These are phyloP conservation scores for Colletotrichum sidae DNA, from an alignment of 2,329 filamentous ascomycete species.

Conservation along the genomic window DNA sequence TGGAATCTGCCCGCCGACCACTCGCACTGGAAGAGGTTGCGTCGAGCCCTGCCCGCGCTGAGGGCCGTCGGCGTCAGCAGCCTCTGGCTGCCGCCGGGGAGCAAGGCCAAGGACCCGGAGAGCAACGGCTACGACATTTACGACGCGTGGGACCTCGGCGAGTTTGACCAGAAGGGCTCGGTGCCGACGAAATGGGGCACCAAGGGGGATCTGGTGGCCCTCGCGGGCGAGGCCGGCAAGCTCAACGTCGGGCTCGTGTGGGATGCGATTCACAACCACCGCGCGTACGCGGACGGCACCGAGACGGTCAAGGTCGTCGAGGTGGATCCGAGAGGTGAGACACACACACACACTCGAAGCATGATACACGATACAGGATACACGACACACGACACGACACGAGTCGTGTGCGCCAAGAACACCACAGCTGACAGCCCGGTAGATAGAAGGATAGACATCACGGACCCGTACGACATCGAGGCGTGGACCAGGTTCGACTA, in stretches of 20 bases:
- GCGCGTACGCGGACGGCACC: slow-evolving; percentile 31
- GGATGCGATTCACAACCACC: slow-evolving; percentile 36
- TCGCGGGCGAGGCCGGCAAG: slow-evolving; percentile 27
- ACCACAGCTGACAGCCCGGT: background rate
- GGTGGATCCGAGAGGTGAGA: slow-evolving; percentile 25
- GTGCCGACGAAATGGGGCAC: slow-evolving; percentile 36
- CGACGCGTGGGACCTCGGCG: slow-evolving; percentile 33
- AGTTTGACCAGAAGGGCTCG: slow-evolving; percentile 35
- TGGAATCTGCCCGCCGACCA: slow-evolving; percentile 34
- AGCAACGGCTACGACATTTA: slow-evolving; percentile 36
- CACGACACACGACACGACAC: background rate
- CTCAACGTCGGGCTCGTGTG: slow-evolving; percentile 26
- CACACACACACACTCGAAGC: background rate
- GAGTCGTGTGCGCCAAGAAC: background rate
- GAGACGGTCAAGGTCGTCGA: slow-evolving; percentile 34
- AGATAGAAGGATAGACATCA: slow-evolving; percentile 34
- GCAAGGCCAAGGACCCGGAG: slow-evolving; percentile 33
- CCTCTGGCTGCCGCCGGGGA: slow-evolving; percentile 32
- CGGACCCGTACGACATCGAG: slow-evolving; percentile 31
- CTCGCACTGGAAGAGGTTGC: slow-evolving; percentile 24
- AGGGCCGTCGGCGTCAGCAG: slow-evolving; percentile 24
- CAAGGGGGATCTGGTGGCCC: slow-evolving; percentile 18
- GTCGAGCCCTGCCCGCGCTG: slow-evolving; percentile 11
- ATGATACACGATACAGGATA: background rate
- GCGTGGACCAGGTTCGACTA: slow-evolving; percentile 34